Conservation (phyloP, 2,329 filamentous ascomycete species). For the Penicillium olsonii region DNA sequence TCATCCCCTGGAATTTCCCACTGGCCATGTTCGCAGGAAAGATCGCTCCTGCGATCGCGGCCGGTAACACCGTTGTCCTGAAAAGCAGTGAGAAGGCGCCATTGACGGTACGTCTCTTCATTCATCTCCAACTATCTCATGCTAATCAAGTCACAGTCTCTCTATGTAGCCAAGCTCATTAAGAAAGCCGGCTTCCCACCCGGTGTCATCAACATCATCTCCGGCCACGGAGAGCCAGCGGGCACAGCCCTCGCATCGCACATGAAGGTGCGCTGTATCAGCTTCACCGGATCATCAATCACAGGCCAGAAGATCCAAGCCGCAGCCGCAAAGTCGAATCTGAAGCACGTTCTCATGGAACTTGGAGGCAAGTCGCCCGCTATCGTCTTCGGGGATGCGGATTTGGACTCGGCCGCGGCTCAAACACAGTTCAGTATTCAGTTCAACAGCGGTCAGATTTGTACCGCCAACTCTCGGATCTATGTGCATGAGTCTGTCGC, state of each 20-base stretch:
- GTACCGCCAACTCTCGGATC: slow-evolving; percentile 65
- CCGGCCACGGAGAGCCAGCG: slow-evolving; percentile 64
- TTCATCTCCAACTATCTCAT: background rate
- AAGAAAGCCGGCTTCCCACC: slow-evolving; percentile 46
- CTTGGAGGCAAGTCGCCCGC: slow-evolving; percentile 39
- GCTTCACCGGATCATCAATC: slow-evolving; percentile 61
- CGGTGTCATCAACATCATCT: slow-evolving; percentile 54
- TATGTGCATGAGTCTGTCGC: slow-evolving; percentile 84
- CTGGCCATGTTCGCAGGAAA: slow-evolving; percentile 53
- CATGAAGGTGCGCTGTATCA: slow-evolving; percentile 62
- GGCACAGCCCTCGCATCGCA: slow-evolving; percentile 52
- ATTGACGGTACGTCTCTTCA: slow-evolving; percentile 48
- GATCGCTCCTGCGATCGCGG: slow-evolving; percentile 61
- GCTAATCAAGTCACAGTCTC: slow-evolving; percentile 25
- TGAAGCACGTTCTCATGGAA: slow-evolving; percentile 39
- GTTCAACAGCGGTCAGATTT: slow-evolving; percentile 60
- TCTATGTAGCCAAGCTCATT: slow-evolving; percentile 38
- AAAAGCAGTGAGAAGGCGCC: slow-evolving; percentile 67
- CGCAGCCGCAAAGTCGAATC: slow-evolving; percentile 37
- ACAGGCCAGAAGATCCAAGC: slow-evolving; percentile 56
- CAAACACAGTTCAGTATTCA: slow-evolving; percentile 52
- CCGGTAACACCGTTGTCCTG: slow-evolving; percentile 61
- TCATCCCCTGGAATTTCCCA: slow-evolving; percentile 61
- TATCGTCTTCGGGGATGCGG: slow-evolving; percentile 40
- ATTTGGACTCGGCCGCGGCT: slow-evolving; percentile 50